Evolutionary conservation across 2,329 filamentous ascomycete genomes (phyloP).

Genomic region (Emmonsiellopsis sp.): DNA sequence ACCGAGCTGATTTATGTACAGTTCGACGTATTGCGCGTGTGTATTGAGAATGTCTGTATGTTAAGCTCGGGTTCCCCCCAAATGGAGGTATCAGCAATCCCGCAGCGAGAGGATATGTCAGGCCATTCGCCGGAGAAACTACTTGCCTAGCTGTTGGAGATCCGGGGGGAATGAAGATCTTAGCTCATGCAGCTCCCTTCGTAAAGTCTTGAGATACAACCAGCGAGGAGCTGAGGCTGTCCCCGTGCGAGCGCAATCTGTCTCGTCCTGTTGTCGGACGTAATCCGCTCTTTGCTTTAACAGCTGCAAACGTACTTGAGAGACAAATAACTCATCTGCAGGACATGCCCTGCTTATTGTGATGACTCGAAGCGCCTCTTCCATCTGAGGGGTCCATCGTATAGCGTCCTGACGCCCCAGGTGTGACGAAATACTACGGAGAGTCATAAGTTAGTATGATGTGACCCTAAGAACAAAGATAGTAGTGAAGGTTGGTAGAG

Average conservation of each 20-base stretch:
- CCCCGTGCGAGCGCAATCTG: slow-evolving; percentile 9
- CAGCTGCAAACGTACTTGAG: slow-evolving; percentile 31
- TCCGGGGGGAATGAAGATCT: slow-evolving; percentile 17
- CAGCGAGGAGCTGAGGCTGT: slow-evolving; percentile 10
- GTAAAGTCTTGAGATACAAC: slow-evolving; percentile 24
- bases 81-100: too few species aligned
- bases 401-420: slow-evolving; percentile 26
- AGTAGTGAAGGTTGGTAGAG: background rate
- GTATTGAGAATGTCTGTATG: slow-evolving; percentile 19
- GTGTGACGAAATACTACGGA: slow-evolving; percentile 25
- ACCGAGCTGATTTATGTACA: slow-evolving; percentile 22
- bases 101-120: slow-evolving; percentile 2
- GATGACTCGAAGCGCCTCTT: slow-evolving; percentile 25
- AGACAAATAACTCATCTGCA: slow-evolving; percentile 22
- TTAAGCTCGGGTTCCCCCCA: background rate
- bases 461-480: too few species aligned
- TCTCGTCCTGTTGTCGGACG: slow-evolving; percentile 22
- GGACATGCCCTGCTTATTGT: slow-evolving; percentile 17
- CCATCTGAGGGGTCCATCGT: slow-evolving; percentile 33
- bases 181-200: slow-evolving; percentile 25
- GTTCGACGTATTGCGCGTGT: slow-evolving; percentile 20
- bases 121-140: background rate
- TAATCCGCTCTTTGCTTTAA: slow-evolving; percentile 24
- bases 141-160: slow-evolving; percentile 16
- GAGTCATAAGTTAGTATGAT: slow-evolving; percentile 7